Base-by-base conservation (phyloP, 345 rosid species). In the Carallia pectinifolia region DNA sequence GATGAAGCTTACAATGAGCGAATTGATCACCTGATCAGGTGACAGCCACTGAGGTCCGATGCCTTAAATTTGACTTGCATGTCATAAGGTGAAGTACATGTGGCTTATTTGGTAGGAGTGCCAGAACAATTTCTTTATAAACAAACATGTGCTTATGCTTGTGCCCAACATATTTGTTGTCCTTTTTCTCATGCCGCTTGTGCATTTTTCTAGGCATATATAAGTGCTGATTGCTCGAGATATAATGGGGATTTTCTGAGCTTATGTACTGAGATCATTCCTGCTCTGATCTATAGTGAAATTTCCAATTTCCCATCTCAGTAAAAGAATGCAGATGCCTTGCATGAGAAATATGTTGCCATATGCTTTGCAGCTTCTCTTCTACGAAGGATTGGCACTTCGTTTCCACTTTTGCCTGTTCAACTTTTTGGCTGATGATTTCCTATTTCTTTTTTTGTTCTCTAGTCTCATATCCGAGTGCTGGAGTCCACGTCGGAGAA, bases 391-490 rank as follows among this genome's bases (percentile, higher is more conserved):
- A 13, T 71, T 56, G 55, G 17, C 40, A 8, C 23, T 52, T 9
- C 2, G 29, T 34, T 62, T 15, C 4, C 27, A 8, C 61, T 12
- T 61, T n/a, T 58, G 17, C 27, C 34, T 18, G 29, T 47, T 61
- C 18, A 38, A 27, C 64, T 10, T 17, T 64, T 4, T 58, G 74
- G n/a, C 71, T 62, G 48, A 78, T 27, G 37, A 44, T 15, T 39
- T 9, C 37, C 55, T 6, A 40, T 65, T 60, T 13, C 62, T 50
- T 15, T 53, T 47, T 63, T 40, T 13, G 67, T 78, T 79, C 89
- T 33, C 34, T 33, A 96, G 99, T 81, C 70, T 81, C 99, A 96
- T 80, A 96, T 96, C 64, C 80, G 88, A 38, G 91, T 90, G 58
- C 76, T 96, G 64, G 99, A 96, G 82, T 75, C 90, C 40, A 30